Evolutionary conservation across 768 basidiomycete species (phyloP).

Genomic region (Paxillus involutus): DNA sequence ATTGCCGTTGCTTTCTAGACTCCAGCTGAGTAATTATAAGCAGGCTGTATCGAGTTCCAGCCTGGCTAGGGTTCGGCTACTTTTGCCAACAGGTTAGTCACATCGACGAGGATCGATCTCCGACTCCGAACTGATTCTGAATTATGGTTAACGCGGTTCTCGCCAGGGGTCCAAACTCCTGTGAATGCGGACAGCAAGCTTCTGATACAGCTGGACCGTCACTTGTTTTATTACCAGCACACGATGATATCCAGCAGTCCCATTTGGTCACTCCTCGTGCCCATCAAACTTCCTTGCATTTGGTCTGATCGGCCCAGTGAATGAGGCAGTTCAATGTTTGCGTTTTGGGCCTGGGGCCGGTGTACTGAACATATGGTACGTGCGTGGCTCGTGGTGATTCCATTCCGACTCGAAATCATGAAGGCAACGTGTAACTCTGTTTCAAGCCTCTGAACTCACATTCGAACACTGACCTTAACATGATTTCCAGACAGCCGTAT

Average conservation of each 20-base stretch:
- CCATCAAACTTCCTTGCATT: background rate
- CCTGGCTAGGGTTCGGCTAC: too few relatives aligned
- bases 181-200: background rate
- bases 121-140: too few relatives aligned
- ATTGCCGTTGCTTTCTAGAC: too few relatives aligned
- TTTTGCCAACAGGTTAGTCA: too few relatives aligned
- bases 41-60: too few relatives aligned
- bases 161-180: too few relatives aligned
- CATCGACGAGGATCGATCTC: too few relatives aligned
- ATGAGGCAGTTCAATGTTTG: background rate
- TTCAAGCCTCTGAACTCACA: background rate
- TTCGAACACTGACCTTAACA: conserved; percentile 8
- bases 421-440: background rate
- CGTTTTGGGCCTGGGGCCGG: background rate
- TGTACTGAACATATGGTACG: background rate
- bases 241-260: background rate
- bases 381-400: background rate
- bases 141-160: too few relatives aligned
- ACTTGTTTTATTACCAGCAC: background rate
- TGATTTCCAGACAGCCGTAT: conserved; percentile 32
- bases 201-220: background rate
- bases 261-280: conserved; percentile 1
- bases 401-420: background rate
- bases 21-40: too few relatives aligned
- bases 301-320: background rate